Conservation (phyloP, 108 stramenopile genomes). For the Skeletonema costatum region DNA sequence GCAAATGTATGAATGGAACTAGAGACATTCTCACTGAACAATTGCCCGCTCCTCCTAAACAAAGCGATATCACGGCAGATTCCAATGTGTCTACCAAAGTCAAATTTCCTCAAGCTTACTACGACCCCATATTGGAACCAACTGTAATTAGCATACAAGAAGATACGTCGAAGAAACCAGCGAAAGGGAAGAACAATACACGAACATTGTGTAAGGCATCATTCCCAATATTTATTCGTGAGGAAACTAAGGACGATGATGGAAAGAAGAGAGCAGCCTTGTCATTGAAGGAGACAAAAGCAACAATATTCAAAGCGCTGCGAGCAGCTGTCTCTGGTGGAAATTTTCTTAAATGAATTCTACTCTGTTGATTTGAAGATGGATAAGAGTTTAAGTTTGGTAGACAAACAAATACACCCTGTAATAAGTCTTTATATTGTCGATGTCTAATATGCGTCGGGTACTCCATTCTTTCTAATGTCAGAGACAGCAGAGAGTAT, state of each 20-base stretch:
- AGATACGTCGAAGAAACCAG: slow-evolving; percentile 14
- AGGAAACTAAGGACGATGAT: slow-evolving; percentile 25
- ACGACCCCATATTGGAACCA: slow-evolving; percentile 42
- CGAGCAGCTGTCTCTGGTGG: slow-evolving; percentile 49
- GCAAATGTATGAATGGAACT: slow-evolving; percentile 47
- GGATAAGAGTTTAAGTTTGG: not conserved
- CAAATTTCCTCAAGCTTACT: slow-evolving; percentile 48
- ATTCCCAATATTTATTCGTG: slow-evolving; percentile 45
- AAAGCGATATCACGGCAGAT: not conserved
- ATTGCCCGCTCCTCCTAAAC: slow-evolving; percentile 36
- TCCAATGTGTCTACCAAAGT: slow-evolving; percentile 5
- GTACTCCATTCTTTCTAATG: slow-evolving; percentile 75
- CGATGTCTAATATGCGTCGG: slow-evolving; percentile 58
- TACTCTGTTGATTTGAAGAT: not conserved
- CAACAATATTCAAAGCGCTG: slow-evolving; percentile 41
- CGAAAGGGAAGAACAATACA: slow-evolving; percentile 17
- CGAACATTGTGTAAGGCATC: slow-evolving; percentile 47
- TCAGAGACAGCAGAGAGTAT: slow-evolving; percentile 67
- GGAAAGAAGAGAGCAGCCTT: slow-evolving; percentile 5
- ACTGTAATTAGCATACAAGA: slow-evolving; percentile 46
- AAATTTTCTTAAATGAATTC: slow-evolving; percentile 27
- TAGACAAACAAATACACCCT: not conserved
- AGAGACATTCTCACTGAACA: slow-evolving; percentile 34
- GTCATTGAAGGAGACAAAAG: slow-evolving; percentile 48
- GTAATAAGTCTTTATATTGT: not conserved